Percentiles rank a stretch among this genome's conserved stretches.
Evolutionary conservation across 2,329 filamentous ascomycete genomes (phyloP).

Genomic region (Ascochyta rabiei): DNA sequence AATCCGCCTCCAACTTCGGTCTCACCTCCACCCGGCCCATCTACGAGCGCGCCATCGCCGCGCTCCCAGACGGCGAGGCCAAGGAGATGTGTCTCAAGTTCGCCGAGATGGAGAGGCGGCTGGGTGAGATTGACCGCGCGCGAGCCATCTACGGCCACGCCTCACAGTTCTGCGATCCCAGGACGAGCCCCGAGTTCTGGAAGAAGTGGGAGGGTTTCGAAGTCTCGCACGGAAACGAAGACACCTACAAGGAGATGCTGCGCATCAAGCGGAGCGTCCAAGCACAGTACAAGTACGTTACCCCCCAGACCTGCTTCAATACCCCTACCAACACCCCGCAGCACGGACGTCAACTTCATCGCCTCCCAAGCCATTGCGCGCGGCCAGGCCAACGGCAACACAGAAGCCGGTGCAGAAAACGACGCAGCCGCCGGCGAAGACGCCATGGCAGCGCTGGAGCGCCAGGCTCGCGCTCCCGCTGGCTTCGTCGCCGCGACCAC

Average conservation of each 20-base stretch:
- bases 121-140: constrained; percentile 93
- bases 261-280: constrained; percentile 97
- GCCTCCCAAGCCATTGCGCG: constrained; percentile 91
- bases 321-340: constrained; percentile 47
- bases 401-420: constrained; percentile 46
- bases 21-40: constrained; percentile 92
- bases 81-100: constrained; percentile 99
- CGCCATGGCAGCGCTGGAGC: constrained; percentile 87
- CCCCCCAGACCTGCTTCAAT: background rate
- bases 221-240: constrained; percentile 96
- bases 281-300: constrained; percentile 84
- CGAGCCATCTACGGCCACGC: constrained; percentile 95
- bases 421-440: constrained; percentile 65
- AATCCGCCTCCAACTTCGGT: constrained; percentile 97
- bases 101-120: constrained; percentile 89
- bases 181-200: constrained; percentile 91
- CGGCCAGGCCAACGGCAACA: constrained; percentile 63
- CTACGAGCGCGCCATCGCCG: constrained; percentile 93
- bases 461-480: constrained; percentile 83
- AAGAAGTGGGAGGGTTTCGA: constrained; percentile 97
- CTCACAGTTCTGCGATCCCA: constrained; percentile 94
- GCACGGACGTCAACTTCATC: constrained; percentile 97
- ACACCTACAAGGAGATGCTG: constrained; percentile 99
- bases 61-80: constrained; percentile 90
- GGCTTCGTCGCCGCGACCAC: constrained; percentile 91